phyloP scores from a whole-genome alignment of 331 rosid species.

The Quercus tomentella region DNA sequence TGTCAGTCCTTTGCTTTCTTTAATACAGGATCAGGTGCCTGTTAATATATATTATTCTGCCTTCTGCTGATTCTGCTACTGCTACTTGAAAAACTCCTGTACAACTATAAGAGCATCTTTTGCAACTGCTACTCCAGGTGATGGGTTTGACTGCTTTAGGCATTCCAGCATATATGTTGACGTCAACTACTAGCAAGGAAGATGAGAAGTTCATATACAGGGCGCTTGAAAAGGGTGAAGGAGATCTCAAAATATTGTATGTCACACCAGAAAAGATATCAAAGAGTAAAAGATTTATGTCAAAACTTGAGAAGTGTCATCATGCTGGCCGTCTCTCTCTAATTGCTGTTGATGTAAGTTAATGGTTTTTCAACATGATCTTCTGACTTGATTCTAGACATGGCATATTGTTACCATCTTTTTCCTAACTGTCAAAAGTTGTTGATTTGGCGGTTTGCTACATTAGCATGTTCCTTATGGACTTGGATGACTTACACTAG shows the following conservation, averaged over 20 bases:
- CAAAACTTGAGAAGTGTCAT: slow-evolving; percentile 96
- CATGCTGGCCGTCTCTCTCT: slow-evolving; percentile 85
- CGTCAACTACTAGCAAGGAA: slow-evolving; percentile 79
- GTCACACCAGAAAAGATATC: slow-evolving; percentile 98
- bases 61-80: neutral
- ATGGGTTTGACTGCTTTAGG: slow-evolving; percentile 93
- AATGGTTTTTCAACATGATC: neutral
- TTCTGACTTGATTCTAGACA: slow-evolving; percentile 9
- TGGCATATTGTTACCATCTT: slow-evolving; percentile 3
- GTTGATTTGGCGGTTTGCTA: slow-evolving; percentile 8
- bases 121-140: slow-evolving; percentile 45
- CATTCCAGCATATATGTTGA: slow-evolving; percentile 78
- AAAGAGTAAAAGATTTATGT: slow-evolving; percentile 98
- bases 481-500: neutral
- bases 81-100: neutral
- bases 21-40: slow-evolving; percentile 94
- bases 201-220: slow-evolving; percentile 78
- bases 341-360: slow-evolving; percentile 85
- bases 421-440: slow-evolving; percentile 2
- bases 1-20: slow-evolving; percentile 92
- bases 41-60: slow-evolving; percentile 14
- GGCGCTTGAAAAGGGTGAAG: slow-evolving; percentile 90
- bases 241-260: slow-evolving; percentile 67
- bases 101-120: neutral
- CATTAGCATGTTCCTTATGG: slow-evolving; percentile 7